These are phyloP conservation scores for Thraustotheca clavata DNA, from an alignment of 352 stramenopile genomes.

Conservation along the genomic window DNA sequence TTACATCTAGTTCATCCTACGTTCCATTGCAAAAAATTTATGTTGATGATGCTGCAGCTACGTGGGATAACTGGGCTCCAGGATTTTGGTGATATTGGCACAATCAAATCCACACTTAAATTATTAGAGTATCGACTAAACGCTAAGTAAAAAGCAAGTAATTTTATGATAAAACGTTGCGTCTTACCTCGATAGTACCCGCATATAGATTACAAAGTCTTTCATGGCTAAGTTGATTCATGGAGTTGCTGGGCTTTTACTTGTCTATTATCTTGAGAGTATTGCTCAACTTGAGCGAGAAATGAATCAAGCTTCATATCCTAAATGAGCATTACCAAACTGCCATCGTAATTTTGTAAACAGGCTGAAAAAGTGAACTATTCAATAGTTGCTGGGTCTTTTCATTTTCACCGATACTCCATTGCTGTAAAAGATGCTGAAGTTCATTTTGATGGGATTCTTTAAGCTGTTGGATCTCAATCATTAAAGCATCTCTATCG, in stretches of 20 bases:
- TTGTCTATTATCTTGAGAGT: constrained; percentile 2
- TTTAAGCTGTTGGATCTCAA: constrained; percentile 42
- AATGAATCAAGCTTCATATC: constrained; percentile 11
- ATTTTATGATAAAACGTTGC: too few relatives aligned
- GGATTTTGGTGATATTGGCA: constrained; percentile 10
- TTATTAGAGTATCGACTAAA: not conserved
- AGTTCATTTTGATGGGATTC: constrained; percentile 48
- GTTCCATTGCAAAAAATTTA: not conserved
- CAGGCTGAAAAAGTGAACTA: not conserved
- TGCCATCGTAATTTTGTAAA: too few relatives aligned
- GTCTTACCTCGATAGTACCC: too few relatives aligned
- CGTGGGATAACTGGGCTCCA: constrained; percentile 1
- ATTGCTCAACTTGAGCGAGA: constrained; percentile 15
- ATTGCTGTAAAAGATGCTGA: constrained; percentile 52
- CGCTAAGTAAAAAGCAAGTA: too few relatives aligned
- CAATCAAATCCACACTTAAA: not conserved
- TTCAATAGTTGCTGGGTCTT: constrained; percentile 32
- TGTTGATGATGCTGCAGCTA: constrained; percentile 2
- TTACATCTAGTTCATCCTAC: not conserved
- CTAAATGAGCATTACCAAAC: too few relatives aligned
- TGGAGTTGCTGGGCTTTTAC: too few relatives aligned
- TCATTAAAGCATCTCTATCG: constrained; percentile 37
- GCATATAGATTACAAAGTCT: too few relatives aligned
- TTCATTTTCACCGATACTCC: constrained; percentile 53
- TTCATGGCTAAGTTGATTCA: too few relatives aligned